Percentiles rank a stretch among this genome's conserved stretches.
Evolutionary conservation across 768 basidiomycete species (phyloP).

Genomic region (Auricularia cornea): DNA sequence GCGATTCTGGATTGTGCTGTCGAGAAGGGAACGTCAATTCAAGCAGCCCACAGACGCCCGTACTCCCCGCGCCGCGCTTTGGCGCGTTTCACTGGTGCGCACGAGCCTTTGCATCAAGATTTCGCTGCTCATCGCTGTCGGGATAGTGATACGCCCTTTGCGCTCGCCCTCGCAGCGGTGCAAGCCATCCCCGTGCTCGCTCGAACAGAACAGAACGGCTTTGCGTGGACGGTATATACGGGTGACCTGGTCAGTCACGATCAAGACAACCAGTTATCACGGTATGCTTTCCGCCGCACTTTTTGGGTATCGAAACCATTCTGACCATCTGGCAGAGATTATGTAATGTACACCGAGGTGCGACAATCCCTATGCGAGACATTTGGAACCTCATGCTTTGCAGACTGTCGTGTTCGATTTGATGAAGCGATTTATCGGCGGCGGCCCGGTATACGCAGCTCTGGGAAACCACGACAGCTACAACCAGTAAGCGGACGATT

Average conservation of each 20-base stretch:
- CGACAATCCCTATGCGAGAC: not conserved
- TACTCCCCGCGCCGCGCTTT: constrained; percentile 58
- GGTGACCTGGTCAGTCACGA: constrained; percentile 74
- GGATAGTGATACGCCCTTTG: constrained; percentile 54
- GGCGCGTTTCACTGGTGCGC: constrained; percentile 53
- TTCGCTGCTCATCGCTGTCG: not conserved
- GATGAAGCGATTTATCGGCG: constrained; percentile 50
- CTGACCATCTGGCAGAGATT: constrained; percentile 33
- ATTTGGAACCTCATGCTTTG: not conserved
- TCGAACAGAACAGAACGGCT: constrained; percentile 50
- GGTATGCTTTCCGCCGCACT: constrained; percentile 28
- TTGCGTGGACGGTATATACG: constrained; percentile 60
- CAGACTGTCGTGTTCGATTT: constrained; percentile 61
- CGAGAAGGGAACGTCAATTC: constrained; percentile 39
- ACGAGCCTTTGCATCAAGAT: not conserved
- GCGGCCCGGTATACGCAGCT: constrained; percentile 66
- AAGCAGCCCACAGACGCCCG: constrained; percentile 39
- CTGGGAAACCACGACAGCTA: constrained; percentile 75
- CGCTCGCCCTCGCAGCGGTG: constrained; percentile 51
- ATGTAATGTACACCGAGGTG: constrained; percentile 57
- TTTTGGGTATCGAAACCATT: constrained; percentile 1
- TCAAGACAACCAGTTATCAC: constrained; percentile 50
- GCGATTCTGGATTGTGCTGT: constrained; percentile 60
- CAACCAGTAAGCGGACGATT: constrained; percentile 44
- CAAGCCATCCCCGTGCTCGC: constrained; percentile 61